phyloP scores from a whole-genome alignment of 2,329 filamentous ascomycete genomes.

The Fusarium sororula region DNA sequence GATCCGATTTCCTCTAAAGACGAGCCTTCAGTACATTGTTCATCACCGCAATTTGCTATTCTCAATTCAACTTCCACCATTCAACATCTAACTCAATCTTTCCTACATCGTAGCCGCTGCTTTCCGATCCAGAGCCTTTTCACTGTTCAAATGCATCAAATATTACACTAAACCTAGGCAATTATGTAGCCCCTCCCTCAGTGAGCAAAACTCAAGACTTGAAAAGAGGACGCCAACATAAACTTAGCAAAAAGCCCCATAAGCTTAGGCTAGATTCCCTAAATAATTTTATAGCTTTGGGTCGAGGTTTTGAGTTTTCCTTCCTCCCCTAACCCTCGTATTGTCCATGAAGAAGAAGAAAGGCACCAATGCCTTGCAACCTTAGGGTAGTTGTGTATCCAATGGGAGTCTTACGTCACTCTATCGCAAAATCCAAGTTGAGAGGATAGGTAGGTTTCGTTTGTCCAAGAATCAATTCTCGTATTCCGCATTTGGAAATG shows the following conservation, averaged over 20 bases:
- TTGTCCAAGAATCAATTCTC: slow-evolving; percentile 11
- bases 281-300: too few species aligned
- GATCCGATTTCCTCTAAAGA: not conserved
- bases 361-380: not conserved
- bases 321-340: too few species aligned
- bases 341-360: not conserved
- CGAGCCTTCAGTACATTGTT: not conserved
- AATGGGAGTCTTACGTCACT: slow-evolving; percentile 7
- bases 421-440: not conserved
- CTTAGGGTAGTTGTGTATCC: slow-evolving; percentile 3
- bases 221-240: too few species aligned
- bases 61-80: not conserved
- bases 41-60: not conserved
- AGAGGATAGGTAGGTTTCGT: not conserved
- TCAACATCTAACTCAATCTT: not conserved
- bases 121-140: not conserved
- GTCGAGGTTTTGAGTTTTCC: too few species aligned
- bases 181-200: too few species aligned
- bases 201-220: too few species aligned
- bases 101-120: not conserved
- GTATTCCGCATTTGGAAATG: slow-evolving; percentile 32
- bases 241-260: too few species aligned
- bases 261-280: too few species aligned
- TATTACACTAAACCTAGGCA: not conserved
- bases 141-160: too few species aligned